phyloP scores from a whole-genome alignment of 2,329 filamentous ascomycete genomes.

The Zasmidium angulare region DNA sequence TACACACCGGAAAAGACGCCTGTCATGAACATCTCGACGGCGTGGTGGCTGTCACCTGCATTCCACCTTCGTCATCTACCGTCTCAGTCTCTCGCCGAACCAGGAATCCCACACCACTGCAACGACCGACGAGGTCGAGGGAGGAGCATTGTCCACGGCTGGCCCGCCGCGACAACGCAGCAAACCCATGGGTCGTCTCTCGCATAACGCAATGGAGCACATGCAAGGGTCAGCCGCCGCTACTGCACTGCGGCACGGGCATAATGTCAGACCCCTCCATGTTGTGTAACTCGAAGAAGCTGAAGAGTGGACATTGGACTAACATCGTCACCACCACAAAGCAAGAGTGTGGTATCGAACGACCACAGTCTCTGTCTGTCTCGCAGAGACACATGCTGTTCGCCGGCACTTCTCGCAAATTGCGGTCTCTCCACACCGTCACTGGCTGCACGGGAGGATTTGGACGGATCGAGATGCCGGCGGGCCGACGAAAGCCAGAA shows the following conservation, averaged over 20 bases:
- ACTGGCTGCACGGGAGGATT: neutral
- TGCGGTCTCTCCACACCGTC: neutral
- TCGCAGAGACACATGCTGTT: too few relatives aligned
- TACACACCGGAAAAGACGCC: slow-evolving; percentile 20
- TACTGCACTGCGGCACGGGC: neutral
- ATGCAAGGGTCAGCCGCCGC: neutral
- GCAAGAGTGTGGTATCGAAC: too few relatives aligned
- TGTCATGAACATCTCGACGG: slow-evolving; percentile 19
- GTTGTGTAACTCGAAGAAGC: neutral
- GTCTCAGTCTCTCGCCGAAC: neutral
- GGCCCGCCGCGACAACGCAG: neutral
- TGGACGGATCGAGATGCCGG: neutral
- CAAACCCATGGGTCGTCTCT: neutral
- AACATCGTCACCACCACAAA: too few relatives aligned
- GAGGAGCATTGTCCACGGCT: neutral
- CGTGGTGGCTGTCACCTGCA: neutral
- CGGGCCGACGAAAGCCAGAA: neutral
- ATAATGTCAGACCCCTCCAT: neutral
- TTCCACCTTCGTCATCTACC: neutral
- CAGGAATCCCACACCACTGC: neutral
- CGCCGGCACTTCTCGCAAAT: too few relatives aligned
- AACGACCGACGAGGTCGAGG: neutral
- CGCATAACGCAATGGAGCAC: neutral
- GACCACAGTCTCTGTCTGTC: too few relatives aligned
- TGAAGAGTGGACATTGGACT: too few relatives aligned